These are phyloP conservation scores for Verruconis gallopava DNA, from an alignment of 2,329 filamentous ascomycete species.

Conservation along the genomic window DNA sequence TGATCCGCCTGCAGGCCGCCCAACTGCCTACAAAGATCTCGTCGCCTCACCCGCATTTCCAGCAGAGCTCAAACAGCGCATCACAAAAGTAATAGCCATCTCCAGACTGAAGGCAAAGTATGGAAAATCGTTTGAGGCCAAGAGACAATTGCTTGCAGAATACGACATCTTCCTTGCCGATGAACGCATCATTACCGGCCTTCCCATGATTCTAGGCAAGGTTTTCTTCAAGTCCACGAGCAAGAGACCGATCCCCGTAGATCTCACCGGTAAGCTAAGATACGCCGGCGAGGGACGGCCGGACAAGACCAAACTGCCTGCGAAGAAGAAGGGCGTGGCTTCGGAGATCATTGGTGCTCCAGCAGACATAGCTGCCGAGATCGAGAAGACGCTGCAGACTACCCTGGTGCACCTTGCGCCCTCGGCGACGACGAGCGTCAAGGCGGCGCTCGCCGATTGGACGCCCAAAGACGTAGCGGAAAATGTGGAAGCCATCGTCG, in stretches of 20 bases:
- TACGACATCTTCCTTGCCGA: constrained; percentile 93
- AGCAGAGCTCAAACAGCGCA: constrained; percentile 32
- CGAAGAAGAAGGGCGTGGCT: constrained; percentile 39
- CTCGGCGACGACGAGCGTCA: constrained; percentile 66
- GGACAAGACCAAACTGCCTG: constrained; percentile 1
- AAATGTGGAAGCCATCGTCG: constrained; percentile 60
- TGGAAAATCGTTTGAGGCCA: constrained; percentile 75
- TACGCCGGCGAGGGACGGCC: constrained; percentile 3
- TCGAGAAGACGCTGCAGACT: constrained; percentile 62
- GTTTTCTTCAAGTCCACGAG: constrained; percentile 73
- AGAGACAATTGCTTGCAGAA: constrained; percentile 69
- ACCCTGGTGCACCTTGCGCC: constrained; percentile 71
- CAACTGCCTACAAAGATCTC: constrained; percentile 83
- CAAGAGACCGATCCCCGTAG: constrained; percentile 80
- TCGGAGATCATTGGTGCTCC: constrained; percentile 40
- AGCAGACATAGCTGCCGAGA: constrained; percentile 61
- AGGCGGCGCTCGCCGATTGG: constrained; percentile 65
- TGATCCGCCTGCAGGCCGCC: constrained; percentile 38
- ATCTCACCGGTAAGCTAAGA: constrained; percentile 47
- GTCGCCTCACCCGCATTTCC: constrained; percentile 54
- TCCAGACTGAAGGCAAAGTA: constrained; percentile 81
- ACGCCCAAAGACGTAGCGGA: constrained; percentile 61
- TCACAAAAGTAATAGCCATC: constrained; percentile 58
- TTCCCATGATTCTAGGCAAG: constrained; percentile 75
- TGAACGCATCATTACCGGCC: constrained; percentile 60